Base-by-base conservation (phyloP, 1,284 basidiomycete species). In the Bothia castanella region DNA sequence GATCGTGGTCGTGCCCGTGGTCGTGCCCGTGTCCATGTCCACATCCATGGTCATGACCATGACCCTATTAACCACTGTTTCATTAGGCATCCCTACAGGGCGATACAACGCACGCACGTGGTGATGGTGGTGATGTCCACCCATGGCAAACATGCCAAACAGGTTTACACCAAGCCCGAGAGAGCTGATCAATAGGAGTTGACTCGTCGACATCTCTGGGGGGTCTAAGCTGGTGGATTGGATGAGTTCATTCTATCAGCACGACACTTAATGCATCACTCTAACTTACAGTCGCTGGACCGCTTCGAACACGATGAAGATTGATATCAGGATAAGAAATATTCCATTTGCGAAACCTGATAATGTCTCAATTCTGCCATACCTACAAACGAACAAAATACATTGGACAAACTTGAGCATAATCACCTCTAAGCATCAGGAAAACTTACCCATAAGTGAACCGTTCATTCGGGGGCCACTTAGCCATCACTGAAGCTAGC, bases 81-180 rank as follows among this genome's bases (percentile, higher is more conserved):
- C 20, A 23, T 46, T 8, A 41, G 2, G 20, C 1, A 50, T 37
- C 41, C 17, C 11, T 23, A 12, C 11, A 42, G n/a, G 19, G 20
- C 17, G 20, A 38, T 35, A 42, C 16, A 44, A 42, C 39, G 43
- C 32, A 74, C 78, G 34, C 67, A 87, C 83, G 72, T 92, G 90
- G 67, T 93, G 90, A 66, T 91, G 90, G 67, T 92, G 90, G 66
- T 92, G 89, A 69, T 94, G 92, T 3, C 92, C 92, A 8, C 97
- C 97, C 76, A 97, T 99, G 1, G 97, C 97, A 70, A 95, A 94
- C 95, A 99, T 97, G 29, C 97, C 97, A 62, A 98, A 98, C 27
- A 99, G 70, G 68, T 99, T 99, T 51, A 99, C 95, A 1, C 76
- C 89, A 11, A 99, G 73, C 2, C 97, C 97, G 32, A 97, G 72